These are phyloP conservation scores for Kwoniella sp. DNA, from an alignment of 768 basidiomycete species.

Conservation along the genomic window DNA sequence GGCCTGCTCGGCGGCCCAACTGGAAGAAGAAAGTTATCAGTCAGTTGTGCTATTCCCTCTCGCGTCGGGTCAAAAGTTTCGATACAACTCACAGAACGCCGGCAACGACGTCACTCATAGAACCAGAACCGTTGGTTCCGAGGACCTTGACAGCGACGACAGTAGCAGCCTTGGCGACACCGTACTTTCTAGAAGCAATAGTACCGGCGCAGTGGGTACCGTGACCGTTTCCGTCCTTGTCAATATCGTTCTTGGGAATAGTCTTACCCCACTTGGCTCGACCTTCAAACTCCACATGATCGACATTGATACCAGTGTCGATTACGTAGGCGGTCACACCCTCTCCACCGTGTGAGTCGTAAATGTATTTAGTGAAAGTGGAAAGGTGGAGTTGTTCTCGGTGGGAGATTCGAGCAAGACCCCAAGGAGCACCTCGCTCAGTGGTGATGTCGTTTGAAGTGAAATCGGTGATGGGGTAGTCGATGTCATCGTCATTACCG, in stretches of 20 bases:
- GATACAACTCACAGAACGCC: slow-evolving; percentile 66
- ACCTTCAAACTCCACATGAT: slow-evolving; percentile 83
- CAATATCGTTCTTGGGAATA: slow-evolving; percentile 76
- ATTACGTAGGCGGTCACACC: slow-evolving; percentile 81
- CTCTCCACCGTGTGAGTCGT: slow-evolving; percentile 71
- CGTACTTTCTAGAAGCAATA: slow-evolving; percentile 88
- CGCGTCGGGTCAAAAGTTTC: too few relatives aligned
- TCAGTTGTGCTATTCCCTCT: neutral
- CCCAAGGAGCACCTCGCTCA: slow-evolving; percentile 61
- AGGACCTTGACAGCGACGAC: slow-evolving; percentile 61
- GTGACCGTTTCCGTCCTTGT: slow-evolving; percentile 92
- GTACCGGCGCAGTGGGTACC: slow-evolving; percentile 94
- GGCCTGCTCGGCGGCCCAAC: slow-evolving; percentile 66
- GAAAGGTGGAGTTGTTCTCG: slow-evolving; percentile 70
- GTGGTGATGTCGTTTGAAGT: slow-evolving; percentile 29
- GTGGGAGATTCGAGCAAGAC: slow-evolving; percentile 93
- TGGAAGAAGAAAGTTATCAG: slow-evolving; percentile 6
- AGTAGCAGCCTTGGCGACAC: slow-evolving; percentile 91
- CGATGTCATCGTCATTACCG: slow-evolving; percentile 2
- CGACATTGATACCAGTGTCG: slow-evolving; percentile 69
- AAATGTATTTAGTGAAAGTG: slow-evolving; percentile 82
- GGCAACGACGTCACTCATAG: slow-evolving; percentile 88
- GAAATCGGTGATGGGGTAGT: slow-evolving; percentile 23
- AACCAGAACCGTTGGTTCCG: slow-evolving; percentile 89
- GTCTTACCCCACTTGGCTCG: slow-evolving; percentile 80